Base-by-base conservation (phyloP, 2,329 filamentous ascomycete genomes). In the Aureobasidium sp. region DNA sequence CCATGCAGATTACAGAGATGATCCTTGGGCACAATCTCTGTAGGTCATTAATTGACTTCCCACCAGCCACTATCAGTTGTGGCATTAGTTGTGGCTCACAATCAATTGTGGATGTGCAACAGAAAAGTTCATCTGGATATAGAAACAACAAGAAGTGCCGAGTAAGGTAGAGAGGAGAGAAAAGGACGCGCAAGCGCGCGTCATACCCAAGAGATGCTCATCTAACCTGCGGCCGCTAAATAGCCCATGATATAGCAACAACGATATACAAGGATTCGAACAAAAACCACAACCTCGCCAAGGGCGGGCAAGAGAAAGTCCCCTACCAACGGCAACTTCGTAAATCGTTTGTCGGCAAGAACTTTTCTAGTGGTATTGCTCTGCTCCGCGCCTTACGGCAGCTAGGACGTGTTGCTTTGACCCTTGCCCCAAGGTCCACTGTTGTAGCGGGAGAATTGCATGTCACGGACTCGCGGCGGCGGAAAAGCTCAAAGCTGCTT, bases 151-250 rank as follows among this genome's bases (percentile, higher is more conserved):
- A 32, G 29, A 10, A 30, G 44, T 3, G 21, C 21, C 21, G 16
- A 48, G 25, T 8, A 32, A 9, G 25, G 37, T 4, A 25, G 8
- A 54, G 6, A 30, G 9, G 4, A n/a, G 8, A 42, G 29, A 34
- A 34, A 54, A 42, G 52, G 52, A 54, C 52, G 52, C 52, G 52
- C 52, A 54, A 54, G 41, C 25, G 25, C 37, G 27, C 52, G 52
- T 54, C 52, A 54, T 30, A 42, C 36, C 49, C 27, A 41, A 54
- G 52, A 29, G 21, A 16, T 32, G 37, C 27, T 54, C 52, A 54
- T 54, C 52, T 54, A 54, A 53, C n/a, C 47, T 36, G 47, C 30
- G 30, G 30, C 47, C 49, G 49, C 49, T 52, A 39, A 10, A 25
- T 2, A 36, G 10, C n/a, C 32, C 34, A 13, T 16, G 27, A 42